Evolutionary conservation across 805 yeast species (phyloP).

Genomic region (Kazachstania africana): DNA sequence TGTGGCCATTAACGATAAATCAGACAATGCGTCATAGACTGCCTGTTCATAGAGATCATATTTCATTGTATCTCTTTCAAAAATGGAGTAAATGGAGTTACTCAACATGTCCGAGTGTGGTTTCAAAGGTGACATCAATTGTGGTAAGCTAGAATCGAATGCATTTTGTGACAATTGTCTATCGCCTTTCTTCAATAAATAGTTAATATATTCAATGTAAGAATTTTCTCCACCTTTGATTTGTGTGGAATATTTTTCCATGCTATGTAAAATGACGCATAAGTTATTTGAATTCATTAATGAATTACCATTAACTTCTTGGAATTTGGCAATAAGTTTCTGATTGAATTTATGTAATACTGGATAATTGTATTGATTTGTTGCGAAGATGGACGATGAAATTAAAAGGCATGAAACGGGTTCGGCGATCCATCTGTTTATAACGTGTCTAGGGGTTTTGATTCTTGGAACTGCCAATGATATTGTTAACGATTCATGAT

Average conservation of each 20-base stretch:
- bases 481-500: constrained; percentile 48
- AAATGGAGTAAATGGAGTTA: constrained; percentile 48
- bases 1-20: constrained; percentile 13
- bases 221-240: constrained; percentile 29
- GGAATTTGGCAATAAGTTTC: constrained; percentile 31
- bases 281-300: constrained; percentile 21
- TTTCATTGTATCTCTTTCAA: constrained; percentile 61
- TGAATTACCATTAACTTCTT: constrained; percentile 30
- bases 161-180: constrained; percentile 1
- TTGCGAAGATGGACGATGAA: constrained; percentile 44
- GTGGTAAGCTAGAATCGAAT: constrained; percentile 8
- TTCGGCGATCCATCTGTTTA: constrained; percentile 57
- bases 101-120: constrained; percentile 54
- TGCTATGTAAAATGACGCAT: constrained; percentile 41
- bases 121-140: constrained; percentile 48
- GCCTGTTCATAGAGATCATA: constrained; percentile 61
- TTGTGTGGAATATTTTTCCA: constrained; percentile 30
- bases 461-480: constrained; percentile 64
- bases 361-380: constrained; percentile 51
- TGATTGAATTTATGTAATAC: constrained; percentile 53
- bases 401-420: constrained; percentile 49
- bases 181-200: constrained; percentile 28
- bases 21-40: constrained; percentile 40
- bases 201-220: constrained; percentile 34
- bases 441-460: constrained; percentile 37